Base-by-base conservation (phyloP, 805 yeast genomes). In the Candida insectorum region DNA sequence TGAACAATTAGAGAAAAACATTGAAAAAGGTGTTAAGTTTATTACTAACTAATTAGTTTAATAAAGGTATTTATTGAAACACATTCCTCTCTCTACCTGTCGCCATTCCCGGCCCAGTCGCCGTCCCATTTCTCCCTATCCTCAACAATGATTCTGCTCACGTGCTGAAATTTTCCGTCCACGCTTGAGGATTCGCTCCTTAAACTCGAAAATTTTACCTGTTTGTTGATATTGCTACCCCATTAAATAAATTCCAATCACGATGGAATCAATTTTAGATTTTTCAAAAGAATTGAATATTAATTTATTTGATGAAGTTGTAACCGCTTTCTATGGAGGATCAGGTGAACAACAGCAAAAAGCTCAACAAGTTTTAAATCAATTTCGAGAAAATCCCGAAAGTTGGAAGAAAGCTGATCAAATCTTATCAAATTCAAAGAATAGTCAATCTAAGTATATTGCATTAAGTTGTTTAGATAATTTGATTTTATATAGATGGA, bases 401-500 rank as follows among this genome's bases (percentile, higher is more conserved):
- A 82, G 97, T 16, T 93, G 99, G 99, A 86, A 84, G 46, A 76
- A 84, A 36, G 93, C 95, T 21, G 97, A 91, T 51, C 79, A 83
- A 58, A 89, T 93, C 40, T 71, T 93, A 44, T 88, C 89, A 46
- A 71, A 67, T 42, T 79, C 95, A 3, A 64, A 68, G 31, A 84
- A 88, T 55, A 71, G 96, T 24, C 96, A 93, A 60, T 74, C 95
- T 20, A 93, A 93, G 62, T 91, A 84, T 60, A 83, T 93, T 57
- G 98, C 96, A 6, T 69, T 93, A 37, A 79, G 94, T 16, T 85
- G 93, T 40, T 69, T 93, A 50, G 96, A 93, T 62, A 87, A 85
- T 50, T 73, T 93, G 53, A 89, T 93, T 55, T 82, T 81, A 47
- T 84, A 94, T 31, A 78, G 89, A 51, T 93, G 99, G 99, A 93